A percentile compares a stretch with the other conserved stretches of the same genome.
phyloP scores from a whole-genome alignment of 139 green algal genomes.

The Chlamydomonas incerta region DNA sequence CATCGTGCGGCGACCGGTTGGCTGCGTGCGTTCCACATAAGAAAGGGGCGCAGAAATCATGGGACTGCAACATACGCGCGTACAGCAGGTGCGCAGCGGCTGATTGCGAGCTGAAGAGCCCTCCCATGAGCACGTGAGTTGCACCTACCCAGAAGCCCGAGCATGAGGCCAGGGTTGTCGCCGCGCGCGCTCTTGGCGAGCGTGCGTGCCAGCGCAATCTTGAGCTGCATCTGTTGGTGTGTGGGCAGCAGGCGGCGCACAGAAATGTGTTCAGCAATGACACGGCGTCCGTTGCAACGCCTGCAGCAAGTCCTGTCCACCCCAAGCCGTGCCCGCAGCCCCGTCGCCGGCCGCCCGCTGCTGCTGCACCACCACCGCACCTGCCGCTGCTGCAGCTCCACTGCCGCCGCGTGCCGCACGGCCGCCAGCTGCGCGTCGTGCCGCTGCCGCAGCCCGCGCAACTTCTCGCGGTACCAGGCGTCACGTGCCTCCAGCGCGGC shows the following conservation, averaged over 20 bases:
- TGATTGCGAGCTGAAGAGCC: no score
- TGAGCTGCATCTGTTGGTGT: constrained; percentile 27
- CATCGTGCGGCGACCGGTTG: no score
- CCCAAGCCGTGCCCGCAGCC: no score
- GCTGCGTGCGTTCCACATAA: no score
- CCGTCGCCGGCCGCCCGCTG: background rate
- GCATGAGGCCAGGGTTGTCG: background rate
- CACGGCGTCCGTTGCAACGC: no score
- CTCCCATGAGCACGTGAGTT: no score
- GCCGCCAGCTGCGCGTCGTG: constrained; percentile 34
- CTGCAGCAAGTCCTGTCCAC: no score
- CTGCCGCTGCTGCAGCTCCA: constrained; percentile 50
- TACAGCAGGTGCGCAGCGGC: no score
- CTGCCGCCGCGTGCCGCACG: constrained; percentile 35
- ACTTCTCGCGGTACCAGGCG: constrained; percentile 52
- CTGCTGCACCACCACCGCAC: background rate
- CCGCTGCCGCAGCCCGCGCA: constrained; percentile 26
- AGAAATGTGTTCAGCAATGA: background rate
- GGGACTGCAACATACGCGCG: no score
- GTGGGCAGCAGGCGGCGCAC: background rate
- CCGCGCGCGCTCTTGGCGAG: constrained; percentile 32
- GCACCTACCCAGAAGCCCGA: constrained; percentile 3
- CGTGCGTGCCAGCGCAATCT: constrained; percentile 27
- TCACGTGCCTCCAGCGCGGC: constrained; percentile 54
- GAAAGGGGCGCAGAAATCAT: no score